Evolutionary conservation across 2,329 filamentous ascomycete genomes (phyloP).

Genomic region (Nemania sp.): DNA sequence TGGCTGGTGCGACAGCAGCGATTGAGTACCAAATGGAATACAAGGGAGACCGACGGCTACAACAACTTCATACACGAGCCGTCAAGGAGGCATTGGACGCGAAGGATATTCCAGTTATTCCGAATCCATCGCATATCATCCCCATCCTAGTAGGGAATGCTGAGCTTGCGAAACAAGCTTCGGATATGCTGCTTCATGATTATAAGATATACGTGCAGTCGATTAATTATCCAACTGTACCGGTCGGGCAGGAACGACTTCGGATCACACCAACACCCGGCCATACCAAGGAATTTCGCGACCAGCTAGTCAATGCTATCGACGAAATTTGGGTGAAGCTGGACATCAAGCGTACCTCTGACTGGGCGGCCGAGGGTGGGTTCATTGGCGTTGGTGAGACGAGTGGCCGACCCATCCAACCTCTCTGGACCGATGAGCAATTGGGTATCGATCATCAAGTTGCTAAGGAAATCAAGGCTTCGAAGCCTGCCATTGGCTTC

Average conservation of each 20-base stretch:
- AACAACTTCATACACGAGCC: slow-evolving; percentile 94
- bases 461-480: slow-evolving; percentile 63
- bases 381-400: slow-evolving; percentile 91
- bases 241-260: slow-evolving; percentile 94
- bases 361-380: slow-evolving; percentile 89
- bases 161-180: slow-evolving; percentile 87
- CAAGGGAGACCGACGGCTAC: slow-evolving; percentile 83
- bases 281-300: slow-evolving; percentile 81
- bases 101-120: slow-evolving; percentile 91
- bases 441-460: slow-evolving; percentile 71
- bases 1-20: slow-evolving; percentile 89
- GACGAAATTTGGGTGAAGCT: slow-evolving; percentile 89
- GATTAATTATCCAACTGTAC: slow-evolving; percentile 98
- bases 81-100: slow-evolving; percentile 83
- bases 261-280: slow-evolving; percentile 96
- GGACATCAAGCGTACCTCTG: slow-evolving; percentile 86
- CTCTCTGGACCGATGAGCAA: slow-evolving; percentile 93
- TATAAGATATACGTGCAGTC: slow-evolving; percentile 97
- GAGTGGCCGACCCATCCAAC: slow-evolving; percentile 61
- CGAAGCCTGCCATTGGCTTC: slow-evolving; percentile 46
- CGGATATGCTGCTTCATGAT: slow-evolving; percentile 86
- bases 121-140: slow-evolving; percentile 95
- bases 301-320: slow-evolving; percentile 81
- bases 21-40: slow-evolving; percentile 93
- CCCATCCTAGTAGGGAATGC: slow-evolving; percentile 93